These are phyloP conservation scores for Alternaria conjuncta DNA, from an alignment of 2,329 filamentous ascomycete genomes.

Conservation along the genomic window DNA sequence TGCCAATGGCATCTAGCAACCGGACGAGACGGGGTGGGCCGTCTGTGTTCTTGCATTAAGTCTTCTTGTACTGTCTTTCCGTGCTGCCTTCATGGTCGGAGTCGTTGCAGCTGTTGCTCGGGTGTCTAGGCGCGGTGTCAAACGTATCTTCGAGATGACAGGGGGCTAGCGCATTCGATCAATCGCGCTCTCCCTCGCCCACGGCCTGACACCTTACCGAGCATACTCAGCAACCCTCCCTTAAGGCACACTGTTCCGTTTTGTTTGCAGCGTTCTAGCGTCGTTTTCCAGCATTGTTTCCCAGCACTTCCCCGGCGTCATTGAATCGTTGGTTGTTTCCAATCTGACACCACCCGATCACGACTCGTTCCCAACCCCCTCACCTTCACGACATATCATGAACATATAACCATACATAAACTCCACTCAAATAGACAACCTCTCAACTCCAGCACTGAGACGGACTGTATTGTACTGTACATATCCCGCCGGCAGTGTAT, in stretches of 20 bases:
- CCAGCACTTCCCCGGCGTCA: slow-evolving; percentile 10
- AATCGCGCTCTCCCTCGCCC: neutral
- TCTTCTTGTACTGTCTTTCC: slow-evolving; percentile 36
- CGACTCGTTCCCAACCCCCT: neutral
- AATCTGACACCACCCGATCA: neutral
- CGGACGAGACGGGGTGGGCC: slow-evolving; percentile 50
- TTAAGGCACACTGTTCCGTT: neutral
- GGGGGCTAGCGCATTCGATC: neutral
- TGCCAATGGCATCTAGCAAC: slow-evolving; percentile 42
- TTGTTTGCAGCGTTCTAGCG: slow-evolving; percentile 12
- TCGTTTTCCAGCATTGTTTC: slow-evolving; percentile 10
- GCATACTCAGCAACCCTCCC: neutral
- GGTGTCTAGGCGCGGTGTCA: slow-evolving; percentile 7
- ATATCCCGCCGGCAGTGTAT: neutral
- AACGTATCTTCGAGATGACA: slow-evolving; percentile 10
- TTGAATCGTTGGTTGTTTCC: slow-evolving; percentile 11
- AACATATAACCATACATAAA: slow-evolving; percentile 7
- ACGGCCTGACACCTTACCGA: neutral
- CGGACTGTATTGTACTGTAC: neutral
- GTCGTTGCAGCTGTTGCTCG: slow-evolving; percentile 12
- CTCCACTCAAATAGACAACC: slow-evolving; percentile 12
- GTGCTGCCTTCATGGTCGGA: slow-evolving; percentile 32
- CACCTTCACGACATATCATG: neutral
- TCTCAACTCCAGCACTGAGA: neutral
- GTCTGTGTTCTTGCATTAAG: slow-evolving; percentile 47